phyloP scores from a whole-genome alignment of 805 yeast species.

The Millerozyma acaciae region DNA sequence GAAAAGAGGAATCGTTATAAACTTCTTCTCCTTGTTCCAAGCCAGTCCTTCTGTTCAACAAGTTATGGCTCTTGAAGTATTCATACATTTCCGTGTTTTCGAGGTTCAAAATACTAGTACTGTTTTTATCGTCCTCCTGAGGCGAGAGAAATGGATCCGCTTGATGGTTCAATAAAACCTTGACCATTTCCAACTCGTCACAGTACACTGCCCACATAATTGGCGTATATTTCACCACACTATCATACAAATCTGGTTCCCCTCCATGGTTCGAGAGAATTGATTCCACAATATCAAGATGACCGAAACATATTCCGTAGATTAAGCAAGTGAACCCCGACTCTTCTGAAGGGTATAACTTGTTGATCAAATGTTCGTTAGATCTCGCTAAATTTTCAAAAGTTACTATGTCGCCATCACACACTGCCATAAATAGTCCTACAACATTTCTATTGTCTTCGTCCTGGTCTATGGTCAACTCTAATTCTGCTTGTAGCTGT shows the following conservation, averaged over 20 bases:
- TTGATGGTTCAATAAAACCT: conserved; percentile 54
- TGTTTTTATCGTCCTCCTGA: conserved; percentile 39
- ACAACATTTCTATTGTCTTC: conserved; percentile 13
- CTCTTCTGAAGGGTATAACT: conserved; percentile 21
- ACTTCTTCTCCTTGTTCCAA: conserved; percentile 14
- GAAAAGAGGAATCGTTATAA: conserved; percentile 12
- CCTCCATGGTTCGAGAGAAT: conserved; percentile 40
- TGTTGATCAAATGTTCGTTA: conserved; percentile 18
- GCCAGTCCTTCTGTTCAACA: conserved; percentile 14
- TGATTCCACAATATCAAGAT: conserved; percentile 44
- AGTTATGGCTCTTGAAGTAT: conserved; percentile 52
- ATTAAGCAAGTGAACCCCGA: conserved; percentile 35
- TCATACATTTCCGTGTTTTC: conserved; percentile 51
- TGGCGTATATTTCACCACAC: conserved; percentile 53
- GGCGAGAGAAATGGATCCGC: conserved; percentile 53
- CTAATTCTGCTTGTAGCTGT: conserved; percentile 17
- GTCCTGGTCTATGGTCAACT: conserved; percentile 7
- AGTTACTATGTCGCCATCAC: conserved; percentile 36
- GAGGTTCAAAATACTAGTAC: conserved; percentile 54
- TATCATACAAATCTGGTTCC: conserved; percentile 51
- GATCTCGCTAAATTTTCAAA: conserved; percentile 23
- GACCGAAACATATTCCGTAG: conserved; percentile 54
- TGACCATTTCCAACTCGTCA: conserved; percentile 51
- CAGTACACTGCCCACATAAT: conserved; percentile 83
- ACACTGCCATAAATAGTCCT: conserved; percentile 29